Evolutionary conservation across 1,139 yeast species (phyloP).

Genomic region (Yamadazyma sp.): DNA sequence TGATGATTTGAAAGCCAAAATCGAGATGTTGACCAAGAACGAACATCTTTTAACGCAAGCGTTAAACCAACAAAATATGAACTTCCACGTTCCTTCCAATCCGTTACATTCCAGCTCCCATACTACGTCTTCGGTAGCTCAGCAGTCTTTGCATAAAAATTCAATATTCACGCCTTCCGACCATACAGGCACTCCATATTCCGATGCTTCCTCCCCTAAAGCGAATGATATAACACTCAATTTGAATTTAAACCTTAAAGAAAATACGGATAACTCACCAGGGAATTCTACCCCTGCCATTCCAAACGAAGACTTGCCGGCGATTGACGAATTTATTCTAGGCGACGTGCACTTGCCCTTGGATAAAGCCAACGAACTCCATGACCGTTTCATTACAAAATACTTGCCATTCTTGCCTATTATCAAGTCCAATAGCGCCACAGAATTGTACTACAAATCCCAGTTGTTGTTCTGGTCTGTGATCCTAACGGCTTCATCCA

Average conservation of each 20-base stretch:
- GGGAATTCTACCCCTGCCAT: constrained; percentile 10
- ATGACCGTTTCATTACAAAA: constrained; percentile 61
- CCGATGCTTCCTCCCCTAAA: constrained; percentile 10
- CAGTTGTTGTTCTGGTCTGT: constrained; percentile 90
- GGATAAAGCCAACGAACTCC: constrained; percentile 70
- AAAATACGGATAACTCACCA: constrained; percentile 25
- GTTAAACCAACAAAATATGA: constrained; percentile 45
- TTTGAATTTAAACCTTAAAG: constrained; percentile 8
- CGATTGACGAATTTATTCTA: constrained; percentile 55
- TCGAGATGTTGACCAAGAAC: constrained; percentile 71
- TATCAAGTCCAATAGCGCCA: constrained; percentile 66
- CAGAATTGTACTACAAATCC: constrained; percentile 78
- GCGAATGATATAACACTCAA: constrained; percentile 8
- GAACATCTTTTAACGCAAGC: constrained; percentile 69
- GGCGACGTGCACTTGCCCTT: constrained; percentile 73
- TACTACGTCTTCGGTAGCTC: not conserved
- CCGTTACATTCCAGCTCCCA: not conserved
- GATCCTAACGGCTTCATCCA: constrained; percentile 77
- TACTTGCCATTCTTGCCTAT: constrained; percentile 82
- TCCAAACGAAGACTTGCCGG: constrained; percentile 15
- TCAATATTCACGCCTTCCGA: constrained; percentile 8
- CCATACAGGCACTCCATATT: constrained; percentile 9
- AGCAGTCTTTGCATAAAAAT: constrained; percentile 1
- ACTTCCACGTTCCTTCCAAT: constrained; percentile 7
- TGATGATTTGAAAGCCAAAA: constrained; percentile 74